Evolutionary conservation across 2,329 filamentous ascomycete genomes (phyloP).

Genomic region (Karstenula rhodostoma): DNA sequence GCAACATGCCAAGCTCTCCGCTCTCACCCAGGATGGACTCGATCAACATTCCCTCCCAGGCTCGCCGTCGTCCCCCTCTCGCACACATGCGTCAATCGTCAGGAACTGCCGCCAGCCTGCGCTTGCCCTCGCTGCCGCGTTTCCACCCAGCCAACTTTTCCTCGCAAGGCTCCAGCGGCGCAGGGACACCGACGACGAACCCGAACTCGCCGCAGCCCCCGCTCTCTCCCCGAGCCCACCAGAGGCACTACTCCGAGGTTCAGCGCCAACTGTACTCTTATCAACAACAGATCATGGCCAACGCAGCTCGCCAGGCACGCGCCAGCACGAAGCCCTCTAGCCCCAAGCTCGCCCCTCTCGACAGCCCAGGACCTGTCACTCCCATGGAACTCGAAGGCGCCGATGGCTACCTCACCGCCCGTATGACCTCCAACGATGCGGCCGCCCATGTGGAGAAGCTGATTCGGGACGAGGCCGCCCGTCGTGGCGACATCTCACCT

Average conservation of each 20-base stretch:
- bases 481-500: constrained; percentile 46
- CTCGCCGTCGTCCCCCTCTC: constrained; percentile 41
- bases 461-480: constrained; percentile 55
- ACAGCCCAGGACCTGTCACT: constrained; percentile 61
- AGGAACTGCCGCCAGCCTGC: constrained; percentile 49
- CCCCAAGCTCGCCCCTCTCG: constrained; percentile 58
- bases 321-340: constrained; percentile 52
- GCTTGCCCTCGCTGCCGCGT: constrained; percentile 59
- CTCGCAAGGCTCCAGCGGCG: constrained; percentile 48
- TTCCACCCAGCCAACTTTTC: constrained; percentile 63
- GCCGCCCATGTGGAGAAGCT: constrained; percentile 55
- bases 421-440: constrained; percentile 50
- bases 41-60: constrained; percentile 46
- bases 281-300: constrained; percentile 55
- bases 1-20: constrained; percentile 46
- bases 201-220: constrained; percentile 53
- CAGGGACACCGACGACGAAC: constrained; percentile 48
- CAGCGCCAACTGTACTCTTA: constrained; percentile 59
- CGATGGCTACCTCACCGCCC: constrained; percentile 57
- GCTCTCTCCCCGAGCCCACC: constrained; percentile 53
- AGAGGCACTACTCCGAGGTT: constrained; percentile 57
- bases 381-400: constrained; percentile 59
- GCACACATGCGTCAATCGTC: constrained; percentile 45
- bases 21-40: constrained; percentile 47
- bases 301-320: constrained; percentile 35